Evolutionary conservation across 2,329 filamentous ascomycete species (phyloP).

Genomic region (Pleurostoma richardsiae): DNA sequence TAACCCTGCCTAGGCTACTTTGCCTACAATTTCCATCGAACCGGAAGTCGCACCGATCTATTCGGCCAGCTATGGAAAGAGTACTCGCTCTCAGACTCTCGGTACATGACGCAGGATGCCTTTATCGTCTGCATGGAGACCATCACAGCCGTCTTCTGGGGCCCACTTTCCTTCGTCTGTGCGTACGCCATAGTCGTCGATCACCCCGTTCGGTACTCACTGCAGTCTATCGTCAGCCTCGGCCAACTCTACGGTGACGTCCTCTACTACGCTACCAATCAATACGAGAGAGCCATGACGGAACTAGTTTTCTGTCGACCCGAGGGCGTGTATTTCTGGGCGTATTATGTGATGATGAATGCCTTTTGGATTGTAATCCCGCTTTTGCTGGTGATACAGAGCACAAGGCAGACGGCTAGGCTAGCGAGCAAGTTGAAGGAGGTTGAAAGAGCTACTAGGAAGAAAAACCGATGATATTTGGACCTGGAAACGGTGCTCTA

Average conservation of each 20-base stretch:
- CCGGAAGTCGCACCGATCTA: constrained; percentile 33
- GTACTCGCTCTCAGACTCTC: constrained; percentile 51
- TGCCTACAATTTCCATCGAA: constrained; percentile 32
- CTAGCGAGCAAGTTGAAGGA: constrained; percentile 15
- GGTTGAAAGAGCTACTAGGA: not conserved
- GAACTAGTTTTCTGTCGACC: constrained; percentile 41
- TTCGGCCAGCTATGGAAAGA: constrained; percentile 55
- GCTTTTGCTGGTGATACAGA: constrained; percentile 20
- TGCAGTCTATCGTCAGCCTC: constrained; percentile 40
- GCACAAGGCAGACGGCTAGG: constrained; percentile 15
- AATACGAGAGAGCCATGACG: constrained; percentile 33
- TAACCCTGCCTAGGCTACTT: constrained; percentile 40
- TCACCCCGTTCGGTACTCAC: constrained; percentile 40
- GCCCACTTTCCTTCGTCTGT: constrained; percentile 43
- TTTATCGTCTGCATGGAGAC: constrained; percentile 54
- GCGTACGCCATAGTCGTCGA: constrained; percentile 36
- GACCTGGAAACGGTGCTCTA: not conserved
- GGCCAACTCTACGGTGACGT: constrained; percentile 48
- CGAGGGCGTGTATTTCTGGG: constrained; percentile 46
- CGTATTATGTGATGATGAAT: constrained; percentile 48
- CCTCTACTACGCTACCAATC: constrained; percentile 44
- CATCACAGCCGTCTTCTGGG: constrained; percentile 47
- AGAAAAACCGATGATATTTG: not conserved
- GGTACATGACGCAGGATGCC: constrained; percentile 46
- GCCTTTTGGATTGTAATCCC: constrained; percentile 50